Conservation (phyloP, 257 asterid genomes). For the Solanum paucissectum region DNA sequence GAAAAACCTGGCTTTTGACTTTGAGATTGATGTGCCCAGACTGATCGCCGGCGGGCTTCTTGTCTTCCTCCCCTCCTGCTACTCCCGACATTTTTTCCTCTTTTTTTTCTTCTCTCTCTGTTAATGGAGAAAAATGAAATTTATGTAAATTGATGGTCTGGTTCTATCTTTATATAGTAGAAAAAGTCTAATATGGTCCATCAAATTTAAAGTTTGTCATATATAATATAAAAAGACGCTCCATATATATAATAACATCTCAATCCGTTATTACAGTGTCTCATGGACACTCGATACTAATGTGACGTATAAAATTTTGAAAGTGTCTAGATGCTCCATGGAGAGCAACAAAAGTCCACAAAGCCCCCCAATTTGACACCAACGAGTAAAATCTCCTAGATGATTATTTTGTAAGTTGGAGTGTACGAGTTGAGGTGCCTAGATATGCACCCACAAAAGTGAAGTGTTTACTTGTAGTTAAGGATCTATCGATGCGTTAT, state of each 20-base stretch:
- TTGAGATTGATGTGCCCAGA: conserved; percentile 1
- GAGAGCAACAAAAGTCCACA: no score
- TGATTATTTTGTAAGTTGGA: not conserved
- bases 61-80: conserved; percentile 4
- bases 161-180: not conserved
- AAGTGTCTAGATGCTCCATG: not conserved
- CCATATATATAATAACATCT: no score
- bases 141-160: not conserved
- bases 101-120: not conserved
- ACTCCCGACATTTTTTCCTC: not conserved
- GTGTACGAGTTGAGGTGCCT: not conserved
- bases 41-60: conserved; percentile 6
- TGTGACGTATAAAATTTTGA: not conserved
- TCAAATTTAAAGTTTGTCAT: not conserved
- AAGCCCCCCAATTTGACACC: no score
- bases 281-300: fast-evolving
- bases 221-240: no score
- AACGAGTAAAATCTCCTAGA: no score
- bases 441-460: no score
- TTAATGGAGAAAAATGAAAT: not conserved
- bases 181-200: not conserved
- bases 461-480: no score
- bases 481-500: no score
- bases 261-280: not conserved
- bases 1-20: conserved; percentile 7